Evolutionary conservation across 768 basidiomycete species (phyloP).

Genomic region (Hemileccinum rubropunctum): DNA sequence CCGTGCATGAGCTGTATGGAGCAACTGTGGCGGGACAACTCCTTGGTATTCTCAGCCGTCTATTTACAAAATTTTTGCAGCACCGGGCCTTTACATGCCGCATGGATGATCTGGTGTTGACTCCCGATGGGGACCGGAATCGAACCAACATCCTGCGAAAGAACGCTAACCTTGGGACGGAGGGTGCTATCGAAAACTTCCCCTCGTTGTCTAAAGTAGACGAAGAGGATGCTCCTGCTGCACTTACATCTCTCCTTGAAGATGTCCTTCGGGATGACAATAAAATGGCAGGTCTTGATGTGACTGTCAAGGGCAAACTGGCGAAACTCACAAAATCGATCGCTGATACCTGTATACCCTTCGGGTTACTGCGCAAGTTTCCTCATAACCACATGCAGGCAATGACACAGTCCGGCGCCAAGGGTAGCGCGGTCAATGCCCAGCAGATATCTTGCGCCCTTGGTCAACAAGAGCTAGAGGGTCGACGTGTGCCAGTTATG

Average conservation of each 20-base stretch:
- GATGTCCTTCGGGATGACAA: constrained; percentile 92
- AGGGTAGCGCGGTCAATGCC: constrained; percentile 96
- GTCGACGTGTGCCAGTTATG: constrained; percentile 98
- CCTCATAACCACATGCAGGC: constrained; percentile 99
- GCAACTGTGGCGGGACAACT: constrained; percentile 85
- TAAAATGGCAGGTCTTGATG: constrained; percentile 96
- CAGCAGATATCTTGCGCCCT: constrained; percentile 97
- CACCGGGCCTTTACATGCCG: constrained; percentile 97
- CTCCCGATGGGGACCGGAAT: constrained; percentile 70
- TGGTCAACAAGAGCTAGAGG: constrained; percentile 97
- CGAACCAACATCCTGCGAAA: constrained; percentile 66
- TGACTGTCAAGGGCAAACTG: constrained; percentile 84
- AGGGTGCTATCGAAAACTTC: constrained; percentile 88
- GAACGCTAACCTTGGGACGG: constrained; percentile 73
- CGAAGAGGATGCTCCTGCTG: constrained; percentile 50
- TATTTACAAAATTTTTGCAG: constrained; percentile 97
- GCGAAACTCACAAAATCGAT: constrained; percentile 87
- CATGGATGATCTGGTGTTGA: constrained; percentile 96
- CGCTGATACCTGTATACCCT: constrained; percentile 83
- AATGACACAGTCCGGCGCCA: constrained; percentile 98
- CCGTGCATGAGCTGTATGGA: constrained; percentile 94
- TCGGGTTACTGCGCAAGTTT: constrained; percentile 86
- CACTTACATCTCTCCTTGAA: constrained; percentile 70
- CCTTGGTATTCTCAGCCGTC: constrained; percentile 86
- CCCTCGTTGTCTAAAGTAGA: constrained; percentile 61